Evolutionary conservation across 371 early-diverging fungal species (phyloP).

Genomic region (Apophysomyces variabilis): DNA sequence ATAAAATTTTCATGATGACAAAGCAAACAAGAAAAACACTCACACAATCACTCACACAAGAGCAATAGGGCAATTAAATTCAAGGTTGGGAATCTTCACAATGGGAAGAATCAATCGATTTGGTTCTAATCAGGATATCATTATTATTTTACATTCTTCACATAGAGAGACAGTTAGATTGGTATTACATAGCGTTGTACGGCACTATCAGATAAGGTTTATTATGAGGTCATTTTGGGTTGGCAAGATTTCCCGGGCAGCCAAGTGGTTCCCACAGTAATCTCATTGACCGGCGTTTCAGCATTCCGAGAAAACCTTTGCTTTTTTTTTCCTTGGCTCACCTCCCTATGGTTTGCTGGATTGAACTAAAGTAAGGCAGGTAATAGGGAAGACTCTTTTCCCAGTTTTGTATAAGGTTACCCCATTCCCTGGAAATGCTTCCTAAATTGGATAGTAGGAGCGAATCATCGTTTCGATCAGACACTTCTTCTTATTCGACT

Average conservation of each 20-base stretch:
- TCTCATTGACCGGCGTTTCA: neutral
- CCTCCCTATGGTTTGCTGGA: no score
- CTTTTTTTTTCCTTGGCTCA: neutral
- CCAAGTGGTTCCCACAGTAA: neutral
- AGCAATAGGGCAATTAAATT: no score
- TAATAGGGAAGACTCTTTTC: neutral
- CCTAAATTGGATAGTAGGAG: neutral
- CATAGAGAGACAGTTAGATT: neutral
- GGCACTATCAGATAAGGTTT: neutral
- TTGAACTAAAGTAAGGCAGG: no score
- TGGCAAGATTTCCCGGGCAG: neutral
- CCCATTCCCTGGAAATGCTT: conserved; percentile 1
- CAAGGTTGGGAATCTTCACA: no score
- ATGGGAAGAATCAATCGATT: neutral
- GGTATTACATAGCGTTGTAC: neutral
- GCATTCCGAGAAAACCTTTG: neutral
- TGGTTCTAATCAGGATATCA: neutral
- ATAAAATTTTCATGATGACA: neutral
- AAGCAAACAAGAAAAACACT: neutral
- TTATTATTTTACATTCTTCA: neutral
- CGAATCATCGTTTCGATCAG: neutral
- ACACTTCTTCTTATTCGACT: neutral
- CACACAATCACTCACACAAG: no score
- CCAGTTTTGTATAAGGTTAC: neutral
- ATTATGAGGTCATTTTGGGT: conserved; percentile 1